A percentile compares a stretch with the other conserved stretches of the same genome.
Conservation (phyloP, 495 filamentous ascomycete species). For the Clohesyomyces aquaticus region DNA sequence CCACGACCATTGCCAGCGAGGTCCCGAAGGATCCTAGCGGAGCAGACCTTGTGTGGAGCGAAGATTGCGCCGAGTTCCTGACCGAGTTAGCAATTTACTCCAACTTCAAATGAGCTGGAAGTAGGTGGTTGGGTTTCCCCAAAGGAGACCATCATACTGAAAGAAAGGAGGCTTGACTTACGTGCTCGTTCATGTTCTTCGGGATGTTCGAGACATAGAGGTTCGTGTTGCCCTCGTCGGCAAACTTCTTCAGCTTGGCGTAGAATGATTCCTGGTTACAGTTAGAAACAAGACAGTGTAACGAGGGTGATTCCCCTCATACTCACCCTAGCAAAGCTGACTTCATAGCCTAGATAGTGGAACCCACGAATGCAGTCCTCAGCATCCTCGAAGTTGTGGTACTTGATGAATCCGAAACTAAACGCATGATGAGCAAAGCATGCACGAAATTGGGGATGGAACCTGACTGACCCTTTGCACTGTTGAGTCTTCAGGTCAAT, state of each 20-base stretch:
- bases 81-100: slow-evolving; percentile 28
- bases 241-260: slow-evolving; percentile 87
- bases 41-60: slow-evolving; percentile 78
- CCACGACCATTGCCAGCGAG: slow-evolving; percentile 88
- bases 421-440: slow-evolving; percentile 39
- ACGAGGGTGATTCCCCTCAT: slow-evolving; percentile 18
- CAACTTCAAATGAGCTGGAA: too few relatives aligned
- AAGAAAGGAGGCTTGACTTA: slow-evolving; percentile 54
- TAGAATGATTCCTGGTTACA: slow-evolving; percentile 84
- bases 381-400: slow-evolving; percentile 80
- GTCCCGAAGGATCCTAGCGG: slow-evolving; percentile 91
- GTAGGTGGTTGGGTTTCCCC: too few relatives aligned
- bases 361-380: slow-evolving; percentile 97
- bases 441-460: background rate
- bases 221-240: slow-evolving; percentile 85
- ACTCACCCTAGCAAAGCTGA: slow-evolving; percentile 88
- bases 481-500: slow-evolving; percentile 87
- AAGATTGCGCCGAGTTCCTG: slow-evolving; percentile 80
- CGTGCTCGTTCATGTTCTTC: slow-evolving; percentile 83
- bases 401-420: slow-evolving; percentile 97
- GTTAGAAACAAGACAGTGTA: slow-evolving; percentile 17
- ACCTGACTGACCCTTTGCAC: slow-evolving; percentile 82
- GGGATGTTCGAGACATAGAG: slow-evolving; percentile 97
- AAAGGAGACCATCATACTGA: too few relatives aligned
- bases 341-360: slow-evolving; percentile 90